A percentile compares a stretch with the other conserved stretches of the same genome.
Conservation (phyloP, 2,329 filamentous ascomycete genomes). For the Colletotrichum aenigma region DNA sequence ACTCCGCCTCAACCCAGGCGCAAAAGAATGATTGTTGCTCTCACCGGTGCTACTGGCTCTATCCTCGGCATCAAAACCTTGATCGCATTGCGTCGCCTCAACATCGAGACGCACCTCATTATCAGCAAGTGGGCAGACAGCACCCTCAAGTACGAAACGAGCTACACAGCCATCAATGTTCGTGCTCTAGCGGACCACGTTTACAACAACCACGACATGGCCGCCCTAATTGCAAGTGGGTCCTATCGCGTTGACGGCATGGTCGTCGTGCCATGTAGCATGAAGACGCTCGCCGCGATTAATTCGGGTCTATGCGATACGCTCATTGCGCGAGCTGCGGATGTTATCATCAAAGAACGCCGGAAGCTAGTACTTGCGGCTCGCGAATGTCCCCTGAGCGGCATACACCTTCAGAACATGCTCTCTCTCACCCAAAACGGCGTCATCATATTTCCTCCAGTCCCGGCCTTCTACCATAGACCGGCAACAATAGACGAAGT, state of each 20-base stretch:
- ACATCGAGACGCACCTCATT: conserved; percentile 51
- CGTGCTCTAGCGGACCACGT: neutral
- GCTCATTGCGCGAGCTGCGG: conserved; percentile 47
- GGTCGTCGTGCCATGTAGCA: conserved; percentile 51
- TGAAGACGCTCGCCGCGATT: conserved; percentile 52
- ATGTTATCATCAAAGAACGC: conserved; percentile 50
- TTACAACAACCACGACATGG: conserved; percentile 41
- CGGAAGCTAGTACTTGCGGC: conserved; percentile 42
- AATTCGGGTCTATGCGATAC: conserved; percentile 46
- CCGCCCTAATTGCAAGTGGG: conserved; percentile 47
- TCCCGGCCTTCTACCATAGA: conserved; percentile 47
- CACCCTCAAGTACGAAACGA: conserved; percentile 48
- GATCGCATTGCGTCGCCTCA: conserved; percentile 39
- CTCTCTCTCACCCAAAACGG: conserved; percentile 37
- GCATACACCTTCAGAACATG: conserved; percentile 54
- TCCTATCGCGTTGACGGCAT: conserved; percentile 48
- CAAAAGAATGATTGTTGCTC: conserved; percentile 38
- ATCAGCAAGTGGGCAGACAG: conserved; percentile 52
- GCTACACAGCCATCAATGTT: neutral
- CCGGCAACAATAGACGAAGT: conserved; percentile 43
- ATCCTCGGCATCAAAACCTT: conserved; percentile 45
- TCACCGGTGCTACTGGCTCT: conserved; percentile 54
- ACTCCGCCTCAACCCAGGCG: neutral
- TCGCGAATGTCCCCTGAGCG: conserved; percentile 49
- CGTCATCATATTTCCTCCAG: conserved; percentile 47